Percentiles rank a stretch among this genome's conserved stretches.
Conservation (phyloP, 2,329 filamentous ascomycete species). For the Aspergillus fructus region DNA sequence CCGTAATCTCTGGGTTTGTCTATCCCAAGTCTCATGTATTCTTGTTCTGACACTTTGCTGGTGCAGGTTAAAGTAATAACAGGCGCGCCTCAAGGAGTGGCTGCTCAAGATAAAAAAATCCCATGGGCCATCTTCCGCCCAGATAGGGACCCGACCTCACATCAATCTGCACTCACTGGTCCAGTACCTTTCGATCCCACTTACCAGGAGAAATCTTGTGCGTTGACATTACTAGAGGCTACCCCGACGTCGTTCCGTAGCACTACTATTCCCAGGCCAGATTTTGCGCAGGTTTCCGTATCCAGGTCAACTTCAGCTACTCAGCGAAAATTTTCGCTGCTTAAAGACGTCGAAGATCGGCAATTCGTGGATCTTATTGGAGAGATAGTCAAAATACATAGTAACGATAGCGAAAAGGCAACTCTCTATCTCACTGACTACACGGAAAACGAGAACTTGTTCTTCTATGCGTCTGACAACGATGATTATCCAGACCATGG, state of each 20-base stretch:
- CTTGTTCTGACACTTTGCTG: not conserved
- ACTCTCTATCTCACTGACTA: constrained; percentile 81
- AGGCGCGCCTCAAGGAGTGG: constrained; percentile 25
- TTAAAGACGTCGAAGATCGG: constrained; percentile 60
- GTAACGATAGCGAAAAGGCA: constrained; percentile 45
- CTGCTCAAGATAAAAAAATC: constrained; percentile 25
- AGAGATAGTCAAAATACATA: constrained; percentile 64
- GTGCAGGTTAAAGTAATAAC: constrained; percentile 23
- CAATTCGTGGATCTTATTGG: constrained; percentile 69
- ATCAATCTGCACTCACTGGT: constrained; percentile 25
- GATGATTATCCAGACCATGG: constrained; percentile 23
- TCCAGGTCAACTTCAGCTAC: constrained; percentile 3
- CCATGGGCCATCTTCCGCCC: constrained; percentile 38
- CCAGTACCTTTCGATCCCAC: constrained; percentile 27
- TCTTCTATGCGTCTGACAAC: constrained; percentile 48
- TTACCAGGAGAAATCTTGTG: constrained; percentile 30
- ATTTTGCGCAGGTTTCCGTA: constrained; percentile 6
- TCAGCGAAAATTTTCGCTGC: constrained; percentile 51
- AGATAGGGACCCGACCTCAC: constrained; percentile 21
- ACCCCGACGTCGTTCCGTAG: constrained; percentile 12
- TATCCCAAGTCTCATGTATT: not conserved
- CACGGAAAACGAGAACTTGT: constrained; percentile 67
- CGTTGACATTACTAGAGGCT: constrained; percentile 28
- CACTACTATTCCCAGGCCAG: not conserved
- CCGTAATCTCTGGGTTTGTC: constrained; percentile 54